phyloP scores from a whole-genome alignment of 176 grass and related monocot genomes.

The Hsuehochloa calcarea region DNA sequence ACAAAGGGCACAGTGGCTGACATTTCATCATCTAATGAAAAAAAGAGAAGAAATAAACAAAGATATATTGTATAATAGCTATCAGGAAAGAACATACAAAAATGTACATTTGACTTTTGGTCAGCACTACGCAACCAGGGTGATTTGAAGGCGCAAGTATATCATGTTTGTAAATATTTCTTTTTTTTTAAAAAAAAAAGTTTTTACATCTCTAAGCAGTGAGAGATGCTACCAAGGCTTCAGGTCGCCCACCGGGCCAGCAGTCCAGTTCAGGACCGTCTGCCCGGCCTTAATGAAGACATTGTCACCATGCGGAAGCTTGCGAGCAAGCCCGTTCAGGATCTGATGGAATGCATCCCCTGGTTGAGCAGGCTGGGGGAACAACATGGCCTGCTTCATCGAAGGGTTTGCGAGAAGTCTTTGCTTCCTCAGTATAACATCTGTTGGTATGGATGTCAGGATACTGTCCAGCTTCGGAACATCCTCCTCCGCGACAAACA shows the following conservation, averaged over 20 bases:
- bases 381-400: conserved; percentile 92
- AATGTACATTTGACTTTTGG: conserved; percentile 76
- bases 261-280: conserved; percentile 84
- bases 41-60: background rate
- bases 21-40: conserved; percentile 35
- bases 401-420: conserved; percentile 82
- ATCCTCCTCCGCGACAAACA: conserved; percentile 79
- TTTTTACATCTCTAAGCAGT: conserved; percentile 22
- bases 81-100: conserved; percentile 42
- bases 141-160: conserved; percentile 31
- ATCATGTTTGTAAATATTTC: conserved; percentile 19
- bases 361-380: conserved; percentile 71
- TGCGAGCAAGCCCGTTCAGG: conserved; percentile 75
- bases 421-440: conserved; percentile 90
- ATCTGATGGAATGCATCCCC: conserved; percentile 97
- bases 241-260: conserved; percentile 59
- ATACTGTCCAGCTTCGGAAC: conserved; percentile 86
- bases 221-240: conserved; percentile 74
- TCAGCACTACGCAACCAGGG: conserved; percentile 51
- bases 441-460: conserved; percentile 74
- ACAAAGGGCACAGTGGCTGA: conserved; percentile 14
- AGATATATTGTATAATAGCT: conserved; percentile 43
- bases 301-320: conserved; percentile 64
- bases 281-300: conserved; percentile 74
- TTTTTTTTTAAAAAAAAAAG: conserved; percentile 15